Percentiles rank a stretch among this genome's conserved stretches.
Evolutionary conservation across 2,329 filamentous ascomycete genomes (phyloP).

Genomic region (Pseudocercospora musae): DNA sequence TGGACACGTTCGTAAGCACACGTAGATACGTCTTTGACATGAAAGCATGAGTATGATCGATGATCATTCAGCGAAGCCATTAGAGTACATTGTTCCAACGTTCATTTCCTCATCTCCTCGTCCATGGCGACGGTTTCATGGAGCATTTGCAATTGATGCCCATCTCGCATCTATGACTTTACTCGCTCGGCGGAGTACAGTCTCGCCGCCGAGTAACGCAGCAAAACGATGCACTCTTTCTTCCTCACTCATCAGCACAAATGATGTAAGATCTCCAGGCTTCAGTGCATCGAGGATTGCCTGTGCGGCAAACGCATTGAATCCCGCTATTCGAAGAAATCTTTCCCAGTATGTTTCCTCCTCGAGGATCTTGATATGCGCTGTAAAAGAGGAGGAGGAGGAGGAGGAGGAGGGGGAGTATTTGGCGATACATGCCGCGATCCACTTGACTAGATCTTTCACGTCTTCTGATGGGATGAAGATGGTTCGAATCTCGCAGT

Average conservation of each 20-base stretch:
- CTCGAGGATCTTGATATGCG: not conserved
- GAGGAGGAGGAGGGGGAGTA: conserved; percentile 34
- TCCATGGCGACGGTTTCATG: no score
- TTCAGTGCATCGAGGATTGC: conserved; percentile 54
- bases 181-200: conserved; percentile 53
- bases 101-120: no score
- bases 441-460: conserved; percentile 13
- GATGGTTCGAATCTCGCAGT: conserved; percentile 36
- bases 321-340: conserved; percentile 61
- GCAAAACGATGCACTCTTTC: conserved; percentile 53
- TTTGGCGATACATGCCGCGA: conserved; percentile 35
- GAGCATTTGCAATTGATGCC: conserved; percentile 5
- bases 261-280: conserved; percentile 43
- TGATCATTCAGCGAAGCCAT: not conserved
- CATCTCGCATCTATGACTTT: conserved; percentile 47
- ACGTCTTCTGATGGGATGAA: conserved; percentile 44
- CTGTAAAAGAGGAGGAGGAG: no score
- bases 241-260: conserved; percentile 55
- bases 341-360: conserved; percentile 66
- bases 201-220: conserved; percentile 52
- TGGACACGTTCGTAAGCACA: not conserved
- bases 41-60: not conserved
- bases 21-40: not conserved
- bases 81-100: not conserved
- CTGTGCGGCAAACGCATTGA: conserved; percentile 72